Conservation (phyloP, 768 basidiomycete species). For the Phaffia tasmanica region DNA sequence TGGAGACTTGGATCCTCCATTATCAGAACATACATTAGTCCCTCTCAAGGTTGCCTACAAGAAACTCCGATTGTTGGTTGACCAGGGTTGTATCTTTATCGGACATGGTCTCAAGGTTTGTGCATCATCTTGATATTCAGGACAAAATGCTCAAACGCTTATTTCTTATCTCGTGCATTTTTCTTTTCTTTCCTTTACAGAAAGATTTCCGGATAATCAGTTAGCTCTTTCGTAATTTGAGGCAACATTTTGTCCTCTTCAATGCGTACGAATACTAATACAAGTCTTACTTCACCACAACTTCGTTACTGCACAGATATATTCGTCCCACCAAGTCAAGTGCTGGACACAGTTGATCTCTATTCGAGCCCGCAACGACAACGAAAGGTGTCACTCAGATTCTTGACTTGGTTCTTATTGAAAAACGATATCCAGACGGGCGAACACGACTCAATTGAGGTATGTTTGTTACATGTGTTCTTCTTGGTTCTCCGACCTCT, state of each 20-base stretch:
- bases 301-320: slow-evolving; percentile 52
- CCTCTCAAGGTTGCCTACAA: slow-evolving; percentile 98
- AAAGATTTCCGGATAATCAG: slow-evolving; percentile 99
- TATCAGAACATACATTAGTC: slow-evolving; percentile 77
- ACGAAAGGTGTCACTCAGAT: slow-evolving; percentile 78
- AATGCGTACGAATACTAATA: not conserved
- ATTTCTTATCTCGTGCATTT: not conserved
- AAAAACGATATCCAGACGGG: slow-evolving; percentile 74
- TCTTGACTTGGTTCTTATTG: slow-evolving; percentile 88
- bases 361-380: slow-evolving; percentile 73
- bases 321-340: slow-evolving; percentile 86
- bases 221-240: slow-evolving; percentile 40
- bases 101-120: slow-evolving; percentile 64
- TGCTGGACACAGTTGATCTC: slow-evolving; percentile 95
- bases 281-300: not conserved
- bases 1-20: slow-evolving; percentile 78
- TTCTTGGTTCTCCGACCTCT: slow-evolving; percentile 45
- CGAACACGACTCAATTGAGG: slow-evolving; percentile 98
- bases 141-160: not conserved
- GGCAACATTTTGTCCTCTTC: not conserved
- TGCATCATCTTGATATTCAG: not conserved
- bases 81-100: slow-evolving; percentile 89
- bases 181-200: not conserved
- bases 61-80: slow-evolving; percentile 83
- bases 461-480: slow-evolving; percentile 40